Conservation (phyloP, 2,329 filamentous ascomycete species). For the Fusarium gaditjirri region DNA sequence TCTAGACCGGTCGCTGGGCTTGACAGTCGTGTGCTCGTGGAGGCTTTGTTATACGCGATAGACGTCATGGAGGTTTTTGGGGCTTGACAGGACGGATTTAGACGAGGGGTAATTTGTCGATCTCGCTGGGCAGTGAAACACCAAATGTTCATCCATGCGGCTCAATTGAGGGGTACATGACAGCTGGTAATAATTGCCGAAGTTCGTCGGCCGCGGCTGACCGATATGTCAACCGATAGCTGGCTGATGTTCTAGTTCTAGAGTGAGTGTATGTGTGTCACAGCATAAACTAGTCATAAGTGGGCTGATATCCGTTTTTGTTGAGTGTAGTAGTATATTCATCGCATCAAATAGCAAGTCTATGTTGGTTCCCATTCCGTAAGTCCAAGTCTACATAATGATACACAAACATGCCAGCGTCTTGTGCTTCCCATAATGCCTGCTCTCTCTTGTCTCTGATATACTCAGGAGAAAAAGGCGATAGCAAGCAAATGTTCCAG, state of each 20-base stretch:
- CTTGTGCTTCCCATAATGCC: constrained; percentile 43
- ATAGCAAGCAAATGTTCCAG: constrained; percentile 37
- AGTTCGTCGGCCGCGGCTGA: constrained; percentile 1
- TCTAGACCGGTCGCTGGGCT: constrained; percentile 28
- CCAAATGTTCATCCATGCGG: constrained; percentile 7
- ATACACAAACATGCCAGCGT: constrained; percentile 45
- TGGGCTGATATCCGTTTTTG: background rate
- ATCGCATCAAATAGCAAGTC: constrained; percentile 39
- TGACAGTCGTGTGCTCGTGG: constrained; percentile 10
- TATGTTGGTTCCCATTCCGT: constrained; percentile 38
- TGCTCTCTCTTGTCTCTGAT: constrained; percentile 30
- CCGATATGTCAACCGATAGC: background rate
- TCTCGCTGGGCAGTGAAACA: constrained; percentile 13
- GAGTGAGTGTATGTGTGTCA: background rate
- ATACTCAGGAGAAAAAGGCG: constrained; percentile 27
- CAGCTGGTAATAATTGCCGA: constrained; percentile 10
- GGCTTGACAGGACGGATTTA: constrained; percentile 13
- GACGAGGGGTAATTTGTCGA: constrained; percentile 9
- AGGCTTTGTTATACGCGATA: background rate
- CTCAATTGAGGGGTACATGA: constrained; percentile 11
- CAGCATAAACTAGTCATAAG: background rate
- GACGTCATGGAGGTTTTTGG: constrained; percentile 30
- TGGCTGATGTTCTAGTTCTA: background rate
- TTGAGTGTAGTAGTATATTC: constrained; percentile 5
- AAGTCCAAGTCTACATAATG: constrained; percentile 43